Percentiles rank a stretch among this genome's conserved stretches.
Conservation (phyloP, 2,329 filamentous ascomycete genomes). For the Monosporascus sp. region DNA sequence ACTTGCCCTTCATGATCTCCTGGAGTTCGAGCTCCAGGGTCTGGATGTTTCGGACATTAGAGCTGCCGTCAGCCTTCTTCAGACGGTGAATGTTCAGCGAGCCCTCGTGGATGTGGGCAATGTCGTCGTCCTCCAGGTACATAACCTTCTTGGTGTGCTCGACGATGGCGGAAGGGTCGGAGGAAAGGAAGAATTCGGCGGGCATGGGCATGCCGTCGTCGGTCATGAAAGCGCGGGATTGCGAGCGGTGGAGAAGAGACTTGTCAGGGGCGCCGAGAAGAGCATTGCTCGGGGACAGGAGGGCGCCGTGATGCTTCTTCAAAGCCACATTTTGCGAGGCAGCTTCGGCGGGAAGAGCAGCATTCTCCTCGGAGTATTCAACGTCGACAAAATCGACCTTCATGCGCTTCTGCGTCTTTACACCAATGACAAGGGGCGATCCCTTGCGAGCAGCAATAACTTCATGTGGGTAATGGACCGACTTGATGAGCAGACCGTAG, state of each 20-base stretch:
- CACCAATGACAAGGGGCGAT: constrained; percentile 93
- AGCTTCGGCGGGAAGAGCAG: constrained; percentile 80
- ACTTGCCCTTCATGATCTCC: constrained; percentile 99
- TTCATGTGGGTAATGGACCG: constrained; percentile 96
- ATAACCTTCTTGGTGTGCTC: constrained; percentile 99
- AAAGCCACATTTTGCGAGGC: constrained; percentile 94
- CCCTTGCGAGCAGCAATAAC: constrained; percentile 97
- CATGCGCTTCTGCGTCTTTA: constrained; percentile 97
- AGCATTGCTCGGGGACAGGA: constrained; percentile 57
- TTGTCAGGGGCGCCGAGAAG: constrained; percentile 91
- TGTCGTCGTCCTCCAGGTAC: constrained; percentile 99
- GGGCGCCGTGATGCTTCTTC: constrained; percentile 73
- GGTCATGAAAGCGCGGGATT: constrained; percentile 97
- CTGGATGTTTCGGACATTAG: constrained; percentile 96
- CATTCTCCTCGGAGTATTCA: constrained; percentile 85
- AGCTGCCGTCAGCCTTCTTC: constrained; percentile 92
- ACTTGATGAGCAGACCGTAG: constrained; percentile 96
- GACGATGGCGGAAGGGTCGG: constrained; percentile 94
- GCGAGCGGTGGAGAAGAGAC: constrained; percentile 94
- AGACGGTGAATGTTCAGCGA: constrained; percentile 98
- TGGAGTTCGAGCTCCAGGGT: constrained; percentile 98
- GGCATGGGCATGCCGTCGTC: constrained; percentile 97
- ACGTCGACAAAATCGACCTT: constrained; percentile 99
- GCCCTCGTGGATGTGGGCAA: constrained; percentile 98
- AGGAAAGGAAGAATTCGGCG: constrained; percentile 98